A percentile compares a stretch with the other conserved stretches of the same genome.
phyloP scores from a whole-genome alignment of 345 rosid species.

The Cardamine occulta region DNA sequence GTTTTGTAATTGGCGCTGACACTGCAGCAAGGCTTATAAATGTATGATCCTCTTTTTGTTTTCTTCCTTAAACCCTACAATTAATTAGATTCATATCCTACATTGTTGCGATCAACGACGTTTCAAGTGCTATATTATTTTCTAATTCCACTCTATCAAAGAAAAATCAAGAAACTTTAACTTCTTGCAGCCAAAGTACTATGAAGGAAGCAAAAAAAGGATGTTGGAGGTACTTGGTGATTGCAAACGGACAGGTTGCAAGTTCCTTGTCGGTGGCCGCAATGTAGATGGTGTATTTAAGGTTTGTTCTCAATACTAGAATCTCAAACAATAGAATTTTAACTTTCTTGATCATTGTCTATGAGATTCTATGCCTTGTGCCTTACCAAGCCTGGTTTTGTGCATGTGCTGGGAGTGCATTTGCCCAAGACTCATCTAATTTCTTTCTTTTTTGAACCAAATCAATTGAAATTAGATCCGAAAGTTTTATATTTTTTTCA shows the following conservation, averaged over 20 bases:
- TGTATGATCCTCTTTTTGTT: constrained; percentile 49
- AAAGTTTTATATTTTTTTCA: no score
- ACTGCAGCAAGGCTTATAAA: constrained; percentile 81
- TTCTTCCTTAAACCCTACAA: not conserved
- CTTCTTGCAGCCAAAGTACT: constrained; percentile 78
- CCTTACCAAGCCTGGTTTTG: not conserved
- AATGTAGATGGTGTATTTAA: constrained; percentile 71
- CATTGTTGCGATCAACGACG: not conserved
- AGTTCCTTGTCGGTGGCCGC: constrained; percentile 87
- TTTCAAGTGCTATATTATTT: not conserved
- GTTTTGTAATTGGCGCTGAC: constrained; percentile 91
- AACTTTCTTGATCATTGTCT: not conserved
- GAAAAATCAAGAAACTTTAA: not conserved
- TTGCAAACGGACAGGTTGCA: constrained; percentile 79
- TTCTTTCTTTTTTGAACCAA: no score
- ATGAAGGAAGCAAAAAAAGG: constrained; percentile 58
- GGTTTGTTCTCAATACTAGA: constrained; percentile 47
- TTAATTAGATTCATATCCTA: not conserved
- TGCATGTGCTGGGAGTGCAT: no score
- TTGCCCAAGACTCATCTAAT: no score
- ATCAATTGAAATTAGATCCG: no score
- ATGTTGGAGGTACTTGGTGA: constrained; percentile 70
- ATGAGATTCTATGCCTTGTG: not conserved
- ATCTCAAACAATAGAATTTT: not conserved
- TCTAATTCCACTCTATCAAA: not conserved